phyloP scores from a whole-genome alignment of 1,139 yeast genomes.

The Scheffersomyces quercinus region DNA sequence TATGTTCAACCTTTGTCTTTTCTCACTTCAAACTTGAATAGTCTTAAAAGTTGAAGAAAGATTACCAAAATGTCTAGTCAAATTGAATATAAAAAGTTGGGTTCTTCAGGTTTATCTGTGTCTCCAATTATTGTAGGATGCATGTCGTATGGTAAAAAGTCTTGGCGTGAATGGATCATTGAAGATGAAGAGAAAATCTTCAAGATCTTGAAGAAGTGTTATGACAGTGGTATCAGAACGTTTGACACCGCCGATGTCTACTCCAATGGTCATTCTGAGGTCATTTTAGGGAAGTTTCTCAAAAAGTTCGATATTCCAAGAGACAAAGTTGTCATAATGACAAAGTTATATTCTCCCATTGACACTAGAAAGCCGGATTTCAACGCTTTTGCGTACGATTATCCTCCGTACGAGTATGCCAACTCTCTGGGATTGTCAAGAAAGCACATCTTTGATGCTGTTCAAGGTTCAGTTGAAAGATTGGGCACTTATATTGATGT shows the following conservation, averaged over 20 bases:
- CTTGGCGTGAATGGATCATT: conserved; percentile 51
- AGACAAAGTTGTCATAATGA: conserved; percentile 46
- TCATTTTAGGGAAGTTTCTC: conserved; percentile 42
- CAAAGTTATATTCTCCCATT: conserved; percentile 28
- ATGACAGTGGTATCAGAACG: conserved; percentile 52
- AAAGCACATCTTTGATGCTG: conserved; percentile 20
- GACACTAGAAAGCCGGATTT: conserved; percentile 3
- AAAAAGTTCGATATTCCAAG: conserved; percentile 43
- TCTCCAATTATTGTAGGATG: conserved; percentile 59
- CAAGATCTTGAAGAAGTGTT: conserved; percentile 48
- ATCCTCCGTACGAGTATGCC: conserved; percentile 7
- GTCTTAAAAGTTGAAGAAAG: too few species aligned
- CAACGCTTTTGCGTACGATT: not conserved
- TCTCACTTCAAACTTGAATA: too few species aligned
- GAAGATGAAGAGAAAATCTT: conserved; percentile 30
- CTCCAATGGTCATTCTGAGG: conserved; percentile 46
- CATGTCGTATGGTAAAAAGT: conserved; percentile 52
- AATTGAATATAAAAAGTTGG: conserved; percentile 24
- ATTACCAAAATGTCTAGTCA: too few species aligned
- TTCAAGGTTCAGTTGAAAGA: conserved; percentile 13
- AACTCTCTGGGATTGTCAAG: conserved; percentile 17
- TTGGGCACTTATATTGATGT: conserved; percentile 21
- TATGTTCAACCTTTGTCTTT: too few species aligned
- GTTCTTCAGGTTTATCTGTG: conserved; percentile 53
- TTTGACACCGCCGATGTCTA: conserved; percentile 55